phyloP scores from a whole-genome alignment of 2,329 filamentous ascomycete species.

The Leptographium procerum region DNA sequence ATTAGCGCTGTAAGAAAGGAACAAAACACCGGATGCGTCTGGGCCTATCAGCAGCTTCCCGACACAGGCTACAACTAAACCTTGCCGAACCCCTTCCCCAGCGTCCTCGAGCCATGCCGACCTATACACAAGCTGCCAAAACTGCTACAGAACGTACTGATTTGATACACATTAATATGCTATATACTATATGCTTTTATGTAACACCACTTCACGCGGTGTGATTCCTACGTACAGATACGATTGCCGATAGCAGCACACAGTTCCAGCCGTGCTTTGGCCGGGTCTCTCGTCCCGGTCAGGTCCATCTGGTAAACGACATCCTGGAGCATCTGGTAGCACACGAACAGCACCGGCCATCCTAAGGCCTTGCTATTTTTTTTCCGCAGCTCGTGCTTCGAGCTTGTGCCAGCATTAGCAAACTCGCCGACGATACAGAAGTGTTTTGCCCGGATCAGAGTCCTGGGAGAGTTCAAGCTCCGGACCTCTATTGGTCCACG shows the following conservation, averaged over 20 bases:
- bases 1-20: no score
- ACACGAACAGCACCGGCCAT: background rate
- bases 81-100: background rate
- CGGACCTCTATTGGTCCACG: background rate
- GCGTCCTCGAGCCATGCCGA: background rate
- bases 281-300: background rate
- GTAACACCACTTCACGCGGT: background rate
- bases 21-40: no score
- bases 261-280: background rate
- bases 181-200: background rate
- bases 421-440: background rate
- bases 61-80: background rate
- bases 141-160: background rate
- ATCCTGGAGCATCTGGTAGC: background rate
- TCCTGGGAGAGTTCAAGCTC: background rate
- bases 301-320: background rate
- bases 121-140: background rate
- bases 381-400: background rate
- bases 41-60: no score
- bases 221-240: background rate
- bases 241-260: background rate
- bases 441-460: background rate
- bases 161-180: background rate
- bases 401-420: background rate
- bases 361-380: background rate